Percentiles rank a stretch among this genome's conserved stretches.
These are phyloP conservation scores for Fusarium agapanthi DNA, from an alignment of 2,329 filamentous ascomycete species.

Conservation along the genomic window DNA sequence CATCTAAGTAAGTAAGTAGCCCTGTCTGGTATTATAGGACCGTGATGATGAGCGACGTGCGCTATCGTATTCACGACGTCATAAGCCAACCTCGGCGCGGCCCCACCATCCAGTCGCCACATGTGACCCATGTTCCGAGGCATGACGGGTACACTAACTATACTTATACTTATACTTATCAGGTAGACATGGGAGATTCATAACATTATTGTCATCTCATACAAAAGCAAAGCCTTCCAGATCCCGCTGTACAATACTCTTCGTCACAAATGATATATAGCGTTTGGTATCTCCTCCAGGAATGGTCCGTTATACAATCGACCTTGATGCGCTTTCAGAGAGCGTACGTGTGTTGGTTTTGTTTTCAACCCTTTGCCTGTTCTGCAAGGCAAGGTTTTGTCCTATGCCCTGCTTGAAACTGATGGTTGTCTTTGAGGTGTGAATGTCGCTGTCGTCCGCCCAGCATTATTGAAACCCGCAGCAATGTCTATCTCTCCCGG, in stretches of 20 bases:
- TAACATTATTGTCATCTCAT: background rate
- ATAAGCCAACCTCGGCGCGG: conserved; percentile 29
- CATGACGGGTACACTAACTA: background rate
- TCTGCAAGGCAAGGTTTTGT: background rate
- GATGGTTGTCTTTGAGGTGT: conserved; percentile 56
- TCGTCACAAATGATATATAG: background rate
- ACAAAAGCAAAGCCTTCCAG: background rate
- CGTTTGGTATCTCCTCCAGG: background rate
- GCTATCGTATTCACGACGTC: conserved; percentile 28
- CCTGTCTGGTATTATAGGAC: background rate
- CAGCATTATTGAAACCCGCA: conserved; percentile 48
- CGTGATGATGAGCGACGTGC: conserved; percentile 1
- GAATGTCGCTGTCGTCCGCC: conserved; percentile 57
- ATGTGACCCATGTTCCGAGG: conserved; percentile 34
- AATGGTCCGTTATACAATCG: background rate
- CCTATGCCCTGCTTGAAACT: conserved; percentile 57
- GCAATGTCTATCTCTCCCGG: conserved; percentile 64
- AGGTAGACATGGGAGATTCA: background rate
- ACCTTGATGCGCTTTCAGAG: background rate
- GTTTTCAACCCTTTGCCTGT: background rate
- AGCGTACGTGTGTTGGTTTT: background rate
- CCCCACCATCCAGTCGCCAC: background rate
- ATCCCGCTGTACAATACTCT: background rate
- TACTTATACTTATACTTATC: background rate
- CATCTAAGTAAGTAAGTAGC: background rate